These are phyloP conservation scores for Gaeumannomyces sp. DNA, from an alignment of 2,329 filamentous ascomycete species.

Conservation along the genomic window DNA sequence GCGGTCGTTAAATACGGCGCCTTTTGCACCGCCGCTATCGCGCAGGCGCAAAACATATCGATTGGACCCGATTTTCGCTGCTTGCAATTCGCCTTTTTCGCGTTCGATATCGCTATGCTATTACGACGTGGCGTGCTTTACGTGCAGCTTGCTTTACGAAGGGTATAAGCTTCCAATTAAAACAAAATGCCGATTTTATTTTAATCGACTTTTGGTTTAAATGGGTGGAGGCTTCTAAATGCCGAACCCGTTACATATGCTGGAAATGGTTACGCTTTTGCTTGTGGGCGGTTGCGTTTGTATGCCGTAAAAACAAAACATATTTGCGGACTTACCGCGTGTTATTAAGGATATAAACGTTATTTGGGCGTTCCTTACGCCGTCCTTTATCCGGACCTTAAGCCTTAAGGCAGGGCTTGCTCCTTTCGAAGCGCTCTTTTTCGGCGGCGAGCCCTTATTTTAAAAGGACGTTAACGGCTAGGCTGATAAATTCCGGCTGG, in stretches of 20 bases:
- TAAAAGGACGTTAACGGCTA: neutral
- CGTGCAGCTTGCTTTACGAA: too few species aligned
- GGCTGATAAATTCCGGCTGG: neutral
- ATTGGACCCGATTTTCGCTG: neutral
- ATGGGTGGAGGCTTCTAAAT: too few species aligned
- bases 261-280: conserved; percentile 30
- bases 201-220: too few species aligned
- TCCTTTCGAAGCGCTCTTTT: neutral
- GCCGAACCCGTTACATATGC: too few species aligned
- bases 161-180: too few species aligned
- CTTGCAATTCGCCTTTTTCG: conserved; percentile 3
- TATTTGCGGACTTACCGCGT: neutral
- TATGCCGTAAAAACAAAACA: neutral
- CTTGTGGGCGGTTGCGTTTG: conserved; percentile 23
- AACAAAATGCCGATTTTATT: too few species aligned
- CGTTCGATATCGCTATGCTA: conserved; percentile 6
- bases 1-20: neutral
- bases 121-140: too few species aligned
- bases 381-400: neutral
- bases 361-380: neutral
- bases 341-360: neutral
- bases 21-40: neutral
- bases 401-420: neutral
- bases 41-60: neutral
- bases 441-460: neutral